Evolutionary conservation across 805 yeast species (phyloP).

Genomic region (Candida silvatica): DNA sequence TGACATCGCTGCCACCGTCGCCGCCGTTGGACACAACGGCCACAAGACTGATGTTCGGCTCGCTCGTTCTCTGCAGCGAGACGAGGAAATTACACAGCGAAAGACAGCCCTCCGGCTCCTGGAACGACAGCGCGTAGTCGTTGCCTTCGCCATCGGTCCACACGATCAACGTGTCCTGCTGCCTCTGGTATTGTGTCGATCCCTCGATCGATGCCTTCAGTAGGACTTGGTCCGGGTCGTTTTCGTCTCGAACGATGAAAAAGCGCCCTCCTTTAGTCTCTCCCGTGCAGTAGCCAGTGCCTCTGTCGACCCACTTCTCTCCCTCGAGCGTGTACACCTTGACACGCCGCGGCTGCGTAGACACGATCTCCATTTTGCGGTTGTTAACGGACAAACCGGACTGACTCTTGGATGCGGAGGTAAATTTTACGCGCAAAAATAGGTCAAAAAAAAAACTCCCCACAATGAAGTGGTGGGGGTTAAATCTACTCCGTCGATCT

Average conservation of each 20-base stretch:
- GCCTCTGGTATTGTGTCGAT: conserved; percentile 77
- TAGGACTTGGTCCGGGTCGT: conserved; percentile 46
- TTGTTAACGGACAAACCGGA: too few species aligned
- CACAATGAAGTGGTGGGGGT: too few species aligned
- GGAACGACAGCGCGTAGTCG: conserved; percentile 86
- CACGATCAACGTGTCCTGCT: conserved; percentile 87
- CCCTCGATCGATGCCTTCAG: conserved; percentile 66
- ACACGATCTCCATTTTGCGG: too few species aligned
- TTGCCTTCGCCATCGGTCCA: conserved; percentile 75
- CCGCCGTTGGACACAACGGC: conserved; percentile 46
- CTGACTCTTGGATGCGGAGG: too few species aligned
- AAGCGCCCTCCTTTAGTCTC: conserved; percentile 46
- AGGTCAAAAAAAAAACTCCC: too few species aligned
- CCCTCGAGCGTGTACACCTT: conserved; percentile 81
- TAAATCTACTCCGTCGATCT: too few species aligned
- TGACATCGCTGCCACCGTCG: conserved; percentile 47
- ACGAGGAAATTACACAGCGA: conserved; percentile 74
- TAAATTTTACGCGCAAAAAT: too few species aligned
- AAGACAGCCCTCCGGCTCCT: conserved; percentile 85
- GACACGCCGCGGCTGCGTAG: conserved; percentile 60
- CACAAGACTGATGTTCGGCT: conserved; percentile 61
- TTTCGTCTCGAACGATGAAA: conserved; percentile 67
- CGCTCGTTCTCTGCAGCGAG: conserved; percentile 51
- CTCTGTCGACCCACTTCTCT: conserved; percentile 85
- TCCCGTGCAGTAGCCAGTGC: conserved; percentile 87